Conservation (phyloP, 2,329 filamentous ascomycete genomes). For the Colletotrichum coccodes region DNA sequence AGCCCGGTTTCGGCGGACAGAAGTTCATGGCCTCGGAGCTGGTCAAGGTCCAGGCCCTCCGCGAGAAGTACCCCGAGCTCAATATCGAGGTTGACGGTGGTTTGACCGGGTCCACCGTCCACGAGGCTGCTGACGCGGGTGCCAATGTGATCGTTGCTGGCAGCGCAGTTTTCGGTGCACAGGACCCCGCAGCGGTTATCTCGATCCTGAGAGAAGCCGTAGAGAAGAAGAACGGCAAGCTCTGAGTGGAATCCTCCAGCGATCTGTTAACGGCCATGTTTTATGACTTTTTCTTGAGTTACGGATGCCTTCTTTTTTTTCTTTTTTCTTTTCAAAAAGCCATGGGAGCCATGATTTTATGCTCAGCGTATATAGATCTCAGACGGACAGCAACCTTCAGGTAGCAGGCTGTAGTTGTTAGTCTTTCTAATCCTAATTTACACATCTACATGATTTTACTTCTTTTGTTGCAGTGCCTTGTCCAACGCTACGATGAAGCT, state of each 20-base stretch:
- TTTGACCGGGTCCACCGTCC: conserved; percentile 87
- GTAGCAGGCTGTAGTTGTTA: not conserved
- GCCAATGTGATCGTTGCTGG: conserved; percentile 98
- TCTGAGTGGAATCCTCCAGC: conserved; percentile 37
- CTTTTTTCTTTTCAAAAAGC: conserved; percentile 3
- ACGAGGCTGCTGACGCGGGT: conserved; percentile 92
- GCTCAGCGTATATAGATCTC: conserved; percentile 17
- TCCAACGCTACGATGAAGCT: conserved; percentile 63
- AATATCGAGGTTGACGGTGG: conserved; percentile 99
- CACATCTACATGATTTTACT: conserved; percentile 5
- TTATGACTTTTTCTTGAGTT: conserved; percentile 20
- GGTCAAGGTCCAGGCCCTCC: conserved; percentile 88
- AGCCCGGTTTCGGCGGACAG: conserved; percentile 97
- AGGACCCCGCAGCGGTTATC: conserved; percentile 90
- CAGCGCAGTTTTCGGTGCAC: conserved; percentile 92
- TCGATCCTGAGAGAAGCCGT: conserved; percentile 82
- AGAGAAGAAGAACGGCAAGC: conserved; percentile 63
- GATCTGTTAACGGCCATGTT: not conserved
- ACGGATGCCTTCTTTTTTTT: not conserved
- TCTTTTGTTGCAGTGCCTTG: conserved; percentile 50
- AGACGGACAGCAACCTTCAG: conserved; percentile 10
- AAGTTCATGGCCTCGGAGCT: conserved; percentile 98
- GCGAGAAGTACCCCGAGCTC: conserved; percentile 86
- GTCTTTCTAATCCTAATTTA: conserved; percentile 27
- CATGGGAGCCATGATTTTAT: conserved; percentile 25